Evolutionary conservation across 2,329 filamentous ascomycete genomes (phyloP).

Genomic region (Emmonsiellopsis sp.): DNA sequence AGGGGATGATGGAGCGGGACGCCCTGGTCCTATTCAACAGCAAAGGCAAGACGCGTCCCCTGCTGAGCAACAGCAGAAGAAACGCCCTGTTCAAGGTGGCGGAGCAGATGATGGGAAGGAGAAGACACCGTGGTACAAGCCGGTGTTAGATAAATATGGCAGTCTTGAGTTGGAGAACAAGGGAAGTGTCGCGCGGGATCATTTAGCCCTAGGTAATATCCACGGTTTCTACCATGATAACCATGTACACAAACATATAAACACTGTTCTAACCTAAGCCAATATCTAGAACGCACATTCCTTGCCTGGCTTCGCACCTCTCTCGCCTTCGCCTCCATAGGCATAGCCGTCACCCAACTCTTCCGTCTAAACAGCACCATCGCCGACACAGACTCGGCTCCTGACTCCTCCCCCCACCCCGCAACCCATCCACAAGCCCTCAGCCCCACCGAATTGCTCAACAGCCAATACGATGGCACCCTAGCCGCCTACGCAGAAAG

Average conservation of each 20-base stretch:
- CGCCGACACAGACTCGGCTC: conserved; percentile 5
- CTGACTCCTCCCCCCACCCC: background rate
- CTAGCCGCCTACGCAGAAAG: conserved; percentile 11
- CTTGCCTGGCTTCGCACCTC: conserved; percentile 59
- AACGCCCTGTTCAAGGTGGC: background rate
- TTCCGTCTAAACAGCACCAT: conserved; percentile 54
- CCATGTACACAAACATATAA: background rate
- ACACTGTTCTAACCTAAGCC: background rate
- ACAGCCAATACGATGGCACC: conserved; percentile 9
- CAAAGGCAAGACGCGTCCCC: background rate
- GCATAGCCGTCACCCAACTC: conserved; percentile 57
- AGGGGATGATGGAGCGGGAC: background rate
- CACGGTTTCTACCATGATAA: background rate
- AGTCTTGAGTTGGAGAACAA: conserved; percentile 58
- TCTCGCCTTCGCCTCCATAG: conserved; percentile 56
- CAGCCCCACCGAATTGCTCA: background rate
- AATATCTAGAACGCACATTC: conserved; percentile 53
- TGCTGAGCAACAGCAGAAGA: background rate
- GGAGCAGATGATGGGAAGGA: background rate
- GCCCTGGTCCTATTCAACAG: background rate
- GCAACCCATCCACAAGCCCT: background rate
- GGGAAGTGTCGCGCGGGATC: conserved; percentile 56
- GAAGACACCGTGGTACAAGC: conserved; percentile 35
- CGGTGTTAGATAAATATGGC: conserved; percentile 50
- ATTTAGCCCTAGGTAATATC: conserved; percentile 51